Evolutionary conservation across 495 filamentous ascomycete species (phyloP).

Genomic region (Terfezia boudieri): DNA sequence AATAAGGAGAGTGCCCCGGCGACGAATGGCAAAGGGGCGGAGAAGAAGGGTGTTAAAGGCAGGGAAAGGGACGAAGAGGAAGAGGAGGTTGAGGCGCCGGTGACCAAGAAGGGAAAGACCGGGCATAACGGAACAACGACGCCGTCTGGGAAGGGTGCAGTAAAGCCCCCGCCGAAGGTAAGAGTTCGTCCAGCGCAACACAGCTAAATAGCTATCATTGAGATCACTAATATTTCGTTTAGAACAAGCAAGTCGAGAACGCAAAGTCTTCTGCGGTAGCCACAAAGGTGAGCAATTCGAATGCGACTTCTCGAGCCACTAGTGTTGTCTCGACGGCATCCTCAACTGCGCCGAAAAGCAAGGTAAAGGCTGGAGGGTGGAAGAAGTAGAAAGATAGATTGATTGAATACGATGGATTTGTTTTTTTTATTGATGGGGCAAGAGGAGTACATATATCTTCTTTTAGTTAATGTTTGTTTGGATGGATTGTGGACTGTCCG

Average conservation of each 20-base stretch:
- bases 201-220: background rate
- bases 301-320: background rate
- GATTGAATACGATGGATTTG: too few species aligned
- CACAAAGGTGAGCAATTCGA: background rate
- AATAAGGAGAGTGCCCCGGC: slow-evolving; percentile 54
- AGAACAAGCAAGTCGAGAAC: background rate
- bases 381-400: slow-evolving; percentile 2
- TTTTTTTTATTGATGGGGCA: too few species aligned
- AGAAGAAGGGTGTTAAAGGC: slow-evolving; percentile 22
- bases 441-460: too few species aligned
- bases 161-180: background rate
- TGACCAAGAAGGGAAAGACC: background rate
- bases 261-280: background rate
- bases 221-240: background rate
- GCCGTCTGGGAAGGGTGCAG: background rate
- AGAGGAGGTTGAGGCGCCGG: background rate
- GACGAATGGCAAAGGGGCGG: slow-evolving; percentile 69
- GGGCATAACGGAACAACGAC: background rate
- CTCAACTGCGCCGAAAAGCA: background rate
- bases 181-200: background rate
- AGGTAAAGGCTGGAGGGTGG: background rate
- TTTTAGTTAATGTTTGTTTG: too few species aligned
- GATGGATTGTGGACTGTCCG: too few species aligned
- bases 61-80: background rate
- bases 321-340: background rate